phyloP scores from a whole-genome alignment of 2,329 filamentous ascomycete species.

The Talaromyces amestolkiae region DNA sequence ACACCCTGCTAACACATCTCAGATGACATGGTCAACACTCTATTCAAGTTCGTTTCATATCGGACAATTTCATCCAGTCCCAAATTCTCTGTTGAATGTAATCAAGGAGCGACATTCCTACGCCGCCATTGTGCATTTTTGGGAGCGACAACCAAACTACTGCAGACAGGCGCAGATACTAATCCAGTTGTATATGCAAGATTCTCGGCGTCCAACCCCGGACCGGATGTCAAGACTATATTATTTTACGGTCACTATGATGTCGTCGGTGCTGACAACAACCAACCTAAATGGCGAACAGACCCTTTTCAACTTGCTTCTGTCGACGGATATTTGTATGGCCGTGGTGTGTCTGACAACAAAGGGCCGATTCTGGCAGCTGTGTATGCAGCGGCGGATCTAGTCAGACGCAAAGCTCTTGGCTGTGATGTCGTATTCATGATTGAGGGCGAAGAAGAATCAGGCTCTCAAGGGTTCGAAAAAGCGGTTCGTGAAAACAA shows the following conservation, averaged over 20 bases:
- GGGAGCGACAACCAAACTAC: constrained; percentile 82
- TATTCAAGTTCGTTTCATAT: constrained; percentile 85
- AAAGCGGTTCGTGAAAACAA: constrained; percentile 78
- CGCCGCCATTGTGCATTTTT: constrained; percentile 88
- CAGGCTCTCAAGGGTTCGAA: constrained; percentile 85
- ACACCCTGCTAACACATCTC: neutral
- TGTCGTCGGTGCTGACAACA: constrained; percentile 84
- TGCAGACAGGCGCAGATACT: constrained; percentile 74
- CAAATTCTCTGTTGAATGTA: constrained; percentile 86
- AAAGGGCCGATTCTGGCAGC: constrained; percentile 95
- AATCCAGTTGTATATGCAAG: constrained; percentile 93
- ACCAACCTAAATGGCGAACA: constrained; percentile 75
- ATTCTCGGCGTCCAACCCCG: constrained; percentile 71
- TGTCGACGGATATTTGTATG: constrained; percentile 88
- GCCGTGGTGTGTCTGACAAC: constrained; percentile 94
- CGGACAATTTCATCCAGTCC: constrained; percentile 86
- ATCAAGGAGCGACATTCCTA: constrained; percentile 85
- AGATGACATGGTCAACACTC: constrained; percentile 65
- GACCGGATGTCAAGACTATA: constrained; percentile 73
- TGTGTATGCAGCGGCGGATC: constrained; percentile 85
- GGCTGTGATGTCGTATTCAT: constrained; percentile 88
- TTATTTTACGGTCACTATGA: constrained; percentile 99
- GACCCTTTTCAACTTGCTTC: constrained; percentile 90
- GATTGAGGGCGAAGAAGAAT: constrained; percentile 96
- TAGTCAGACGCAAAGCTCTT: constrained; percentile 78